Base-by-base conservation (phyloP, 2,329 filamentous ascomycete genomes). In the Fusarium paranaense region DNA sequence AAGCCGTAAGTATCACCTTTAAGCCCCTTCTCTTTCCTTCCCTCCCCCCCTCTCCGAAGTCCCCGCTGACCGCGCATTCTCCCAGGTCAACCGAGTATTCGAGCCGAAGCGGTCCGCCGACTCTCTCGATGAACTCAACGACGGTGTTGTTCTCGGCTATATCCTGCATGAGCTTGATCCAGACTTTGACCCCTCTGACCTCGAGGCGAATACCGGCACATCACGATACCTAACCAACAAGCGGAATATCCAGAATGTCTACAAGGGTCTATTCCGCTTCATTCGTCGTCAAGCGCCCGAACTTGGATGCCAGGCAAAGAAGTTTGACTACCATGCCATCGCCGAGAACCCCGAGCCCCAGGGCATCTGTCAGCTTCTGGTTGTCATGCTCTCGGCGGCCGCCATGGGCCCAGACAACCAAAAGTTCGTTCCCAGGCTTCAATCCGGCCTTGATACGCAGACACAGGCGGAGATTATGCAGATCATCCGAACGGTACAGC, bases 311-410 rank as follows among this genome's bases (percentile, higher is more conserved):
- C 83, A 90, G 68, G 85, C 88, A 60, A 86, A 86, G 74, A 84
- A 85, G 47, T 85, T 88, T 64, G 86, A 91, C 76, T 89, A 90
- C 75, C 89, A 89, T 81, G 85, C 86, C 60, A 86, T 91, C 64
- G 88, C 87, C 70, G 88, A 90, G 74, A 86, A 89, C 72, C 87
- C 88, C 30, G 88, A 90, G 76, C 83, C 85, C 30, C 84, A 88
- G 72, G 86, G 88, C 71, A 87, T 90, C 61, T 84, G 85, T 73
- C 87, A 92, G 85, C 84, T 93, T 60, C 84, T 93, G 47, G 90
- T 90, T 67, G 85, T 93, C 64, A 87, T 93, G 79, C 85, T 93
- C 25, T 87, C 81, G 16, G 83, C 91, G n/a, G 90, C 90, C 30
- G 88, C 91, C 71, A 87, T 88, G 78, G 90, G 90, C 14, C 87